A percentile compares a stretch with the other conserved stretches of the same genome.
phyloP scores from a whole-genome alignment of 768 basidiomycete species.

The Leccinum imitatum region DNA sequence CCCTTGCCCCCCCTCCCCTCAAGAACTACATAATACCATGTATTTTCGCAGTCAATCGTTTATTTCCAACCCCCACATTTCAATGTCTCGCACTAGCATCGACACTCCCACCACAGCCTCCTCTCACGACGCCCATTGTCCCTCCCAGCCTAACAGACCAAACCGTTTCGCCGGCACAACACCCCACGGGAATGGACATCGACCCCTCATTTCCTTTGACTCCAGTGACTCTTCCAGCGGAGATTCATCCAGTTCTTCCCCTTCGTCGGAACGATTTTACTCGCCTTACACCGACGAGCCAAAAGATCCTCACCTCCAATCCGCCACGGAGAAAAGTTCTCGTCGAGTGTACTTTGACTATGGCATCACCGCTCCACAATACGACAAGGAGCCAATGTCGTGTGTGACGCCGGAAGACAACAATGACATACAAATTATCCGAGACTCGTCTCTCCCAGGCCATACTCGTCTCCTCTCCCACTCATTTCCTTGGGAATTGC shows the following conservation, averaged over 20 bases:
- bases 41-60: neutral
- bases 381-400: neutral
- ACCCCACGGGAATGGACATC: neutral
- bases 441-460: neutral
- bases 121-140: neutral
- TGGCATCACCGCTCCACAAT: constrained; percentile 9
- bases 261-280: neutral
- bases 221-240: constrained; percentile 14
- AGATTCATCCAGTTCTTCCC: constrained; percentile 4
- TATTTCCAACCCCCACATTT: neutral
- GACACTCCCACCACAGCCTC: neutral
- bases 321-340: constrained; percentile 15
- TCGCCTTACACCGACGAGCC: constrained; percentile 11
- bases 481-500: constrained; percentile 23
- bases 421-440: neutral
- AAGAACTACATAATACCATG: constrained; percentile 12
- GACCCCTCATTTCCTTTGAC: constrained; percentile 7
- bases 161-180: neutral
- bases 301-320: neutral
- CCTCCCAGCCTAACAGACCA: neutral
- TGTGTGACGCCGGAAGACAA: constrained; percentile 8
- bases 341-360: constrained; percentile 27
- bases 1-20: constrained; percentile 2
- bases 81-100: constrained; percentile 1
- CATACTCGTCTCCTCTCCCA: constrained; percentile 5